Base-by-base conservation (phyloP, 2,329 filamentous ascomycete genomes). In the Talaromyces sp. region DNA sequence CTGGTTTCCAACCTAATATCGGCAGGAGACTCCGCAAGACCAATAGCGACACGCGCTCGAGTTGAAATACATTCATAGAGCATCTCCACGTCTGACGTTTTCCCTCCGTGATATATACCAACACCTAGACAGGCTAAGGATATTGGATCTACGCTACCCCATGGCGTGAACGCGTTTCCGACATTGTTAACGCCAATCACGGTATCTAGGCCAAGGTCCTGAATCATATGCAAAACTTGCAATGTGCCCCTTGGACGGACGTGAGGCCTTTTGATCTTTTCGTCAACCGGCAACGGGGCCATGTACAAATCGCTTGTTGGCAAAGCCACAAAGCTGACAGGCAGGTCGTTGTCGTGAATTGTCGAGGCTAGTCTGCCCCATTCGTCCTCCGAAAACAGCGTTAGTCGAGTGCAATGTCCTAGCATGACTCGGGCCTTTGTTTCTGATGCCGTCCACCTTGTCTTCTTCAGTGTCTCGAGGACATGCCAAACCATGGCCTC, bases 271-370 rank as follows among this genome's bases (percentile, higher is more conserved):
- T 46, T 24, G 19, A 14, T 3, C 6, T 24, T 46, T 46, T 13
- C n/a, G 10, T 19, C 51, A 2, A 32, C 26, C 51, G 71, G 78
- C 56, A 71, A 80, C 64, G 76, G 83, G 81, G 90, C 89, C 86
- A 90, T 90, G 72, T 86, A 89, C 3, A 90, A 70, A 73, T 90
- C 88, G 49, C 86, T 89, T 0, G 85, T 89, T 0, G 88, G 88
- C 7, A 91, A 74, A 0, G 88, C 88, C 9, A 90, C 82, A 64
- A 91, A 89, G 55, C 82, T 81, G 6, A 91, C 75, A 0, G 87
- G 85, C 3, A 90, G 77, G 5, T 73, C 62, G 43, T 75, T 68
- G 0, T 75, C 71, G 3, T 71, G 72, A 59, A 89, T 84, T 24
- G 75, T 71, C 1, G 71, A 65, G 2, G 76, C 79, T 10, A 90